Conservation (phyloP, 2,329 filamentous ascomycete genomes). For the Bertia moriformis region DNA sequence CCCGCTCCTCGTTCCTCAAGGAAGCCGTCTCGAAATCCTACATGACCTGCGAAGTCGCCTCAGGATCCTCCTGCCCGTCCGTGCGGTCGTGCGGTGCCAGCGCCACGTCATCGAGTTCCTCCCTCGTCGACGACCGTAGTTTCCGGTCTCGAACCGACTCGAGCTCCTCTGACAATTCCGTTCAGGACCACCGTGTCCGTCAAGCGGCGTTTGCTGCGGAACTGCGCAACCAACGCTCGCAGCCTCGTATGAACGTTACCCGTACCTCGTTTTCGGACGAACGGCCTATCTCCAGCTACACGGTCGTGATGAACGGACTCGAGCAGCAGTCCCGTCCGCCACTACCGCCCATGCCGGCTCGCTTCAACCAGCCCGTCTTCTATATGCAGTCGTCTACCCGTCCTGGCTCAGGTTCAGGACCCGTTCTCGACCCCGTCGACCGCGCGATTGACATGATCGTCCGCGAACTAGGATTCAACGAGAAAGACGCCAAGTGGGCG, state of each 20-base stretch:
- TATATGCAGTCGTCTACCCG: constrained; percentile 4
- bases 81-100: neutral
- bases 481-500: constrained; percentile 37
- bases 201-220: neutral
- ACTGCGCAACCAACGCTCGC: neutral
- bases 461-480: constrained; percentile 39
- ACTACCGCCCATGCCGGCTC: neutral
- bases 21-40: constrained; percentile 45
- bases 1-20: constrained; percentile 40
- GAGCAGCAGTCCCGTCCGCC: neutral
- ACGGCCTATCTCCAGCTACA: neutral
- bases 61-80: constrained; percentile 7
- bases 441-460: constrained; percentile 39
- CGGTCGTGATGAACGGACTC: neutral
- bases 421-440: constrained; percentile 35
- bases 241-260: neutral
- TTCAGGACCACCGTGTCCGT: neutral
- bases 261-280: neutral
- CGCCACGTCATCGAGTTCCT: neutral
- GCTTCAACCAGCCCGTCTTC: constrained; percentile 3
- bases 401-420: constrained; percentile 9
- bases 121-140: neutral
- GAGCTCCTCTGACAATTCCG: neutral
- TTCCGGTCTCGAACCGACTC: neutral
- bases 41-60: constrained; percentile 28